Evolutionary conservation across 768 basidiomycete species (phyloP).

Genomic region (Lyophyllum semitale): DNA sequence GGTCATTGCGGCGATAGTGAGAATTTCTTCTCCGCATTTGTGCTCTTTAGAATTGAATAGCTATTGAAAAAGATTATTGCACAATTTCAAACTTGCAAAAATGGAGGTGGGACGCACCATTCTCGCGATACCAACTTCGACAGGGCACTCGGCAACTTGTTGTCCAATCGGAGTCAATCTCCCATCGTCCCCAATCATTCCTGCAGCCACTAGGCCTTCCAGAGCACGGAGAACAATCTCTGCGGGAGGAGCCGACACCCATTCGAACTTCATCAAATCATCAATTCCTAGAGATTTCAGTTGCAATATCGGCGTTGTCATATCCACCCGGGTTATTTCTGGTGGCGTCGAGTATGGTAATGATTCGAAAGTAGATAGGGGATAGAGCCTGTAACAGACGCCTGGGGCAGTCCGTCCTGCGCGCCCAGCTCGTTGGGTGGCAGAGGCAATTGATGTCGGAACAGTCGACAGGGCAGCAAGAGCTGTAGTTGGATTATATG

Average conservation of each 20-base stretch:
- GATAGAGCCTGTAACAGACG: conserved; percentile 90
- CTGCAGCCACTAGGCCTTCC: conserved; percentile 77
- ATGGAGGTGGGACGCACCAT: conserved; percentile 59
- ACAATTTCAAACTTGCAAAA: not conserved
- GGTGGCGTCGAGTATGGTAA: conserved; percentile 78
- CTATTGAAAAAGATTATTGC: conserved; percentile 40
- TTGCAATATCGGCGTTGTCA: conserved; percentile 90
- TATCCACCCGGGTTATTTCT: conserved; percentile 88
- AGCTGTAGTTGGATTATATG: conserved; percentile 83
- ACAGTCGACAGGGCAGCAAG: conserved; percentile 84
- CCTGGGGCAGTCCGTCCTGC: conserved; percentile 94
- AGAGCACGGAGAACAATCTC: conserved; percentile 84
- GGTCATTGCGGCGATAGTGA: conserved; percentile 96
- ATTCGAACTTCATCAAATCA: conserved; percentile 95
- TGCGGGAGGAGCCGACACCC: conserved; percentile 86
- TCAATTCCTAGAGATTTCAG: conserved; percentile 94
- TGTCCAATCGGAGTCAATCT: conserved; percentile 76
- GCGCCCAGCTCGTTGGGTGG: conserved; percentile 90
- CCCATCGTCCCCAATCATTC: conserved; percentile 84
- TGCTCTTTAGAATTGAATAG: conserved; percentile 84
- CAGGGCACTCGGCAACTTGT: conserved; percentile 90
- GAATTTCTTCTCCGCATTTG: conserved; percentile 91
- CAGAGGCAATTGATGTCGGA: conserved; percentile 85
- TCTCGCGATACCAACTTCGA: conserved; percentile 91
- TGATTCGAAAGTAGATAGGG: conserved; percentile 56